A percentile compares a stretch with the other conserved stretches of the same genome.
Evolutionary conservation across 2,329 filamentous ascomycete species (phyloP).

Genomic region (Xylaria sp.): DNA sequence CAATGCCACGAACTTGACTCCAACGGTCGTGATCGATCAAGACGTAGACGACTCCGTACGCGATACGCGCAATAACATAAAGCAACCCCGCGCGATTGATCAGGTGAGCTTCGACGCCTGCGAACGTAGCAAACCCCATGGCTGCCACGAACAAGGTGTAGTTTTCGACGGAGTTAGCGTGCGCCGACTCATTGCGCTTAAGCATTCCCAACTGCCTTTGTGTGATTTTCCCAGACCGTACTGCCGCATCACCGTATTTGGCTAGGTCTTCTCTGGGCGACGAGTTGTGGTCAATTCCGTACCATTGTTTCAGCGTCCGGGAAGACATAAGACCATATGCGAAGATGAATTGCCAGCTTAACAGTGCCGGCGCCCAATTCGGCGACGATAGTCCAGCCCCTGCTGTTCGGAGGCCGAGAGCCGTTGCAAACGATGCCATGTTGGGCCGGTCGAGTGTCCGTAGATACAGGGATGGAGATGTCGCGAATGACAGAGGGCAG

Average conservation of each 20-base stretch:
- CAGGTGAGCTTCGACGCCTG: conserved; percentile 50
- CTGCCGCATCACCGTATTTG: conserved; percentile 57
- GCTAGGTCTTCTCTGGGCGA: conserved; percentile 58
- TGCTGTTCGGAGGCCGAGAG: conserved; percentile 45
- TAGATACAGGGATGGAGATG: not conserved
- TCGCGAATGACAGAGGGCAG: not conserved
- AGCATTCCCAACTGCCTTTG: conserved; percentile 55
- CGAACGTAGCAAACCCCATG: conserved; percentile 54
- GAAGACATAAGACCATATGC: conserved; percentile 58
- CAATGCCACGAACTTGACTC: conserved; percentile 52
- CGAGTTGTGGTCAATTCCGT: conserved; percentile 59
- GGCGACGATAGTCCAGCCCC: conserved; percentile 26
- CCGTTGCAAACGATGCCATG: conserved; percentile 41
- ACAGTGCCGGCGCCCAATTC: conserved; percentile 47
- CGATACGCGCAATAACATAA: conserved; percentile 56
- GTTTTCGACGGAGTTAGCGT: conserved; percentile 59
- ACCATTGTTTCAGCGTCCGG: conserved; percentile 55
- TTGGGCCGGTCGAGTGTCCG: not conserved
- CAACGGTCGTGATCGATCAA: conserved; percentile 50
- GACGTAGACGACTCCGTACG: conserved; percentile 56
- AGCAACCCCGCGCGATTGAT: conserved; percentile 55
- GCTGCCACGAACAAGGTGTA: conserved; percentile 53
- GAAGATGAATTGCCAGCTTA: conserved; percentile 56
- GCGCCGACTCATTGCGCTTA: conserved; percentile 57
- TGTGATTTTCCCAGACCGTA: conserved; percentile 57